phyloP scores from a whole-genome alignment of 352 stramenopile genomes.

The Blastocystis sp. region DNA sequence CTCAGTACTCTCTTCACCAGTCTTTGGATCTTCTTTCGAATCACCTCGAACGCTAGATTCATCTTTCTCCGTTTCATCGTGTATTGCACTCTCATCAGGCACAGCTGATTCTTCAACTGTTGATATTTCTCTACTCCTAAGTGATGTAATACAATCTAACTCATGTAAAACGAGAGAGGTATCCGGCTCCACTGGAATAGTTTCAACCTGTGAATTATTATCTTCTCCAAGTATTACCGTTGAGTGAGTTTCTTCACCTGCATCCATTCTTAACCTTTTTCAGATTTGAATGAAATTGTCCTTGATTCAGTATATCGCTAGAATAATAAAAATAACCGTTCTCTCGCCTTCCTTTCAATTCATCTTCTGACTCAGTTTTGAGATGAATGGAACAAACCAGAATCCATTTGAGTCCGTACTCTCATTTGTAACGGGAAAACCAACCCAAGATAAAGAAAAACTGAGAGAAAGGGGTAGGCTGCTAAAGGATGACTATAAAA shows the following conservation, averaged over 20 bases:
- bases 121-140: not conserved
- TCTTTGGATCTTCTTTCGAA: not conserved
- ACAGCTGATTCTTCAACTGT: not conserved
- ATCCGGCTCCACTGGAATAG: not conserved
- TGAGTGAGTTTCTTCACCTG: not conserved
- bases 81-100: not conserved
- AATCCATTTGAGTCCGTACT: conserved; percentile 40
- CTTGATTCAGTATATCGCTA: not conserved
- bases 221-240: not conserved
- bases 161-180: not conserved
- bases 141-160: not conserved
- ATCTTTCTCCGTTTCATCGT: not conserved
- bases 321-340: not conserved
- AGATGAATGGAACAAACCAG: conserved; percentile 5
- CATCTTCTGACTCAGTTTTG: not conserved
- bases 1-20: not conserved
- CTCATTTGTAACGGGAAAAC: conserved; percentile 30
- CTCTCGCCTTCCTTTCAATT: not conserved
- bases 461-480: conserved; percentile 24
- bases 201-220: not conserved
- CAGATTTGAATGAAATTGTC: not conserved
- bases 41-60: not conserved
- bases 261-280: not conserved
- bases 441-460: not conserved
- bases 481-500: not conserved